Evolutionary conservation across 306 rosid genomes (phyloP).

Genomic region (Urtica urens): DNA sequence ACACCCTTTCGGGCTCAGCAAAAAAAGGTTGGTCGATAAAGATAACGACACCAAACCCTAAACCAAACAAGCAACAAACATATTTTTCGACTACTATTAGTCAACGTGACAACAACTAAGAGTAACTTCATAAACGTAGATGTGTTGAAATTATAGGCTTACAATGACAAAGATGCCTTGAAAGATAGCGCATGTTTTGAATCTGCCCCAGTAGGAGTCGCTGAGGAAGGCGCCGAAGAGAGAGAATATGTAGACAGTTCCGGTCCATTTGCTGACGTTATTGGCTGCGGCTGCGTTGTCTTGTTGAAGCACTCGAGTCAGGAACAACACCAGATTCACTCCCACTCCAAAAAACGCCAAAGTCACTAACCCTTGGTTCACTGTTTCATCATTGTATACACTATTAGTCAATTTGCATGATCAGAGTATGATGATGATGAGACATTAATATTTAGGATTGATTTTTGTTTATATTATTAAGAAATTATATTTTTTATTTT

Average conservation of each 20-base stretch:
- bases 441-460: no score
- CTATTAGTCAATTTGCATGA: no score
- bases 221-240: conserved; percentile 98
- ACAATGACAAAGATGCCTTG: conserved; percentile 78
- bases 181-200: conserved; percentile 75
- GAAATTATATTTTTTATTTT: no score
- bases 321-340: conserved; percentile 82
- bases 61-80: conserved; percentile 4
- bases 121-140: no score
- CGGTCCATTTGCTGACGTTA: conserved; percentile 94
- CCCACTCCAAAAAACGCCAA: conserved; percentile 90
- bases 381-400: conserved; percentile 35
- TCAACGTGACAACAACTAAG: no score
- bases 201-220: conserved; percentile 96
- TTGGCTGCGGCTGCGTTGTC: conserved; percentile 84
- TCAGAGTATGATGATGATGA: no score
- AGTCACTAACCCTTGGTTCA: conserved; percentile 90
- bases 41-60: conserved; percentile 76
- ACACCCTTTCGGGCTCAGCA: conserved; percentile 78
- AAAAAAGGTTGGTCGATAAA: conserved; percentile 59
- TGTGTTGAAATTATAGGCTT: conserved; percentile 17
- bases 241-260: conserved; percentile 85
- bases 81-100: no score
- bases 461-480: no score
- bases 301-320: conserved; percentile 73